Conservation (phyloP, 1,139 yeast genomes). For the Saccharomyces hybrid region DNA sequence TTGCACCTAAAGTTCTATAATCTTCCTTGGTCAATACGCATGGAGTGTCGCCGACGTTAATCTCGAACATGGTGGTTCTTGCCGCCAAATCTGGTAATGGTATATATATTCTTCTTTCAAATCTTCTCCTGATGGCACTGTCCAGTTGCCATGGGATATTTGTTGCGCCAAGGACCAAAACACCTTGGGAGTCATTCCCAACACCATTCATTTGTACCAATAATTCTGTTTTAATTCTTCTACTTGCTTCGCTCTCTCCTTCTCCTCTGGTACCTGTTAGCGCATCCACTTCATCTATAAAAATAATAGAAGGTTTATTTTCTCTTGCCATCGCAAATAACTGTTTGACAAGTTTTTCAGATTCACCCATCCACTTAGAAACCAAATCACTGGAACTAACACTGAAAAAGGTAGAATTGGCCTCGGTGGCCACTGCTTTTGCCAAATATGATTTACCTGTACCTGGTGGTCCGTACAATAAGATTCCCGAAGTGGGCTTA, state of each 20-base stretch:
- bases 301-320: slow-evolving; percentile 87
- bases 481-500: slow-evolving; percentile 86
- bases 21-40: slow-evolving; percentile 71
- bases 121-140: slow-evolving; percentile 95
- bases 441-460: slow-evolving; percentile 97
- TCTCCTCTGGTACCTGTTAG: slow-evolving; percentile 98
- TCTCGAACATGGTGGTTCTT: slow-evolving; percentile 85
- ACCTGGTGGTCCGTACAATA: slow-evolving; percentile 97
- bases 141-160: slow-evolving; percentile 99
- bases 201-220: slow-evolving; percentile 99
- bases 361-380: slow-evolving; percentile 98
- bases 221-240: slow-evolving; percentile 93
- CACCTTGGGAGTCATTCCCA: slow-evolving; percentile 90
- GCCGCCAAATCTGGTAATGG: slow-evolving; percentile 91
- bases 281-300: slow-evolving; percentile 97
- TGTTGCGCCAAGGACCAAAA: slow-evolving; percentile 92
- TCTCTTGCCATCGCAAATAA: slow-evolving; percentile 94
- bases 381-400: slow-evolving; percentile 93
- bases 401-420: slow-evolving; percentile 91
- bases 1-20: slow-evolving; percentile 69
- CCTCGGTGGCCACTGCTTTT: slow-evolving; percentile 97
- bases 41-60: slow-evolving; percentile 87
- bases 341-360: slow-evolving; percentile 91
- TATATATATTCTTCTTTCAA: slow-evolving; percentile 90
- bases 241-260: slow-evolving; percentile 93